Percentiles rank a stretch among this genome's conserved stretches.
Evolutionary conservation across 2,329 filamentous ascomycete species (phyloP).

Genomic region (Diplocarpon rosae): DNA sequence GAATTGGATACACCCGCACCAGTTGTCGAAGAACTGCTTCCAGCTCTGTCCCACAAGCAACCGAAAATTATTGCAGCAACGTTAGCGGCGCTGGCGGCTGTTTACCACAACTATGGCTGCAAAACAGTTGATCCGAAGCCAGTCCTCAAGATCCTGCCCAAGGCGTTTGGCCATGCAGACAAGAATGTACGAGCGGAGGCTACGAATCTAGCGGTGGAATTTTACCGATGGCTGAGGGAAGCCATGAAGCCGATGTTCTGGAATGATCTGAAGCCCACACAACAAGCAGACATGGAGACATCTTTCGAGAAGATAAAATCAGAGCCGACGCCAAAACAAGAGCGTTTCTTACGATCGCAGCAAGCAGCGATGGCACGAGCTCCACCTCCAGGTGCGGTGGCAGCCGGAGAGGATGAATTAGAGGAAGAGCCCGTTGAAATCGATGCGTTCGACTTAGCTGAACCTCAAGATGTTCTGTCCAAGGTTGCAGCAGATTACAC

Average conservation of each 20-base stretch:
- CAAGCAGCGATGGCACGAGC: constrained; percentile 72
- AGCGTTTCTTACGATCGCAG: constrained; percentile 77
- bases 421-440: constrained; percentile 54
- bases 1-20: constrained; percentile 80
- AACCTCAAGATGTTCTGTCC: constrained; percentile 75
- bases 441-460: constrained; percentile 71
- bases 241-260: constrained; percentile 98
- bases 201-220: constrained; percentile 80
- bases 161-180: constrained; percentile 90
- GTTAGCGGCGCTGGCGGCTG: constrained; percentile 64
- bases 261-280: constrained; percentile 87
- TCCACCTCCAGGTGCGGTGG: constrained; percentile 45
- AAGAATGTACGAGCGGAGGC: constrained; percentile 96
- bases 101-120: constrained; percentile 91
- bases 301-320: constrained; percentile 89
- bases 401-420: constrained; percentile 44
- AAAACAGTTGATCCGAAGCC: constrained; percentile 90
- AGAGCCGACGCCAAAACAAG: constrained; percentile 79
- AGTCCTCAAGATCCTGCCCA: constrained; percentile 76
- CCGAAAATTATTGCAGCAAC: constrained; percentile 77
- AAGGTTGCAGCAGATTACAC: constrained; percentile 74
- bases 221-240: constrained; percentile 94
- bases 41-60: constrained; percentile 73
- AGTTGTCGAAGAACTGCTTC: constrained; percentile 82
- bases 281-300: constrained; percentile 87